Evolutionary conservation across 805 yeast genomes (phyloP).

Genomic region (Scheffersomyces stipitis): DNA sequence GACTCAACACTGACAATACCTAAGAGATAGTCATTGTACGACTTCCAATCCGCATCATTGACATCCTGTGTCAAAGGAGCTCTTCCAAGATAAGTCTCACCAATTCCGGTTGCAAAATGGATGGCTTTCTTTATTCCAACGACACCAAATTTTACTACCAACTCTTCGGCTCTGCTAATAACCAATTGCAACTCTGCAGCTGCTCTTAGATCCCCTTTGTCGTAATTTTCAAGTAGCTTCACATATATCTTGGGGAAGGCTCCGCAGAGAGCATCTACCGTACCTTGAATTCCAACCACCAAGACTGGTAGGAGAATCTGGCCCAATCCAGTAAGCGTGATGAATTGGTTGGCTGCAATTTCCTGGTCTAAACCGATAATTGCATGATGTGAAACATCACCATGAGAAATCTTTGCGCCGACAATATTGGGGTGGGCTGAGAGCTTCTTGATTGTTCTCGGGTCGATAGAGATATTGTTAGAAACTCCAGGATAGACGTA

Average conservation of each 20-base stretch:
- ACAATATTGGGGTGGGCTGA: constrained; percentile 48
- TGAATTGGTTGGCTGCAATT: constrained; percentile 37
- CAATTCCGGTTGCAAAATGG: constrained; percentile 36
- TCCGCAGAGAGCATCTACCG: constrained; percentile 54
- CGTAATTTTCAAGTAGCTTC: constrained; percentile 36
- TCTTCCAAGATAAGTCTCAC: constrained; percentile 46
- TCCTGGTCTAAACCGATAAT: constrained; percentile 44
- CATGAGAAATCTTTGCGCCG: constrained; percentile 54
- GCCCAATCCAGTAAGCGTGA: constrained; percentile 50
- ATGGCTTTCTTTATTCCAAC: constrained; percentile 49
- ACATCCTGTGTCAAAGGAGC: constrained; percentile 45
- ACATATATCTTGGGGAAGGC: constrained; percentile 52
- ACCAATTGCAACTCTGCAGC: constrained; percentile 44
- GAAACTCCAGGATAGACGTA: constrained; percentile 54
- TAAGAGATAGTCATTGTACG: not conserved
- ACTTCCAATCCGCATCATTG: constrained; percentile 5
- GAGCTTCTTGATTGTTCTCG: constrained; percentile 39
- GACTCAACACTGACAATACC: too few relatives aligned
- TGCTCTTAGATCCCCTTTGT: constrained; percentile 38
- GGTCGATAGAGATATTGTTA: constrained; percentile 37
- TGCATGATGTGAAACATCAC: constrained; percentile 48
- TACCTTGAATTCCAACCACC: constrained; percentile 47
- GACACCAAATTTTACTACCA: constrained; percentile 43
- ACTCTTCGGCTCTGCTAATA: constrained; percentile 47
- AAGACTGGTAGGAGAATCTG: constrained; percentile 50